Evolutionary conservation across 2,329 filamentous ascomycete genomes (phyloP), one percentile per base, ranked within the genome.

Genomic region (Fusarium secorum): DNA sequence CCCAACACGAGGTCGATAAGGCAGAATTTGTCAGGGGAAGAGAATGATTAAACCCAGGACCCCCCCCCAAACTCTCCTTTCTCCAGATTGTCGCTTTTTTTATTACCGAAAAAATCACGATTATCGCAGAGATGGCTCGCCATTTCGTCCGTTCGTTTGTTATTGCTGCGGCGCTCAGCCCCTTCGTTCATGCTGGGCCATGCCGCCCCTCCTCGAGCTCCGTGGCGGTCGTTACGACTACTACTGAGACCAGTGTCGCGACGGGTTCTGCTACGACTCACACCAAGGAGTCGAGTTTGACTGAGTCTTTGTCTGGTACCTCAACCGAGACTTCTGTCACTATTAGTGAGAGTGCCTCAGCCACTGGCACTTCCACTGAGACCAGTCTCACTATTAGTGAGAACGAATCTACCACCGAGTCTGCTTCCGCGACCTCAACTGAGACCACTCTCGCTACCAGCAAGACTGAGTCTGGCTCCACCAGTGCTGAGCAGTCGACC

Each of bases 81-180:
- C 1, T 39, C 11, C 3, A 22, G 15, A 15, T 45, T 35, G 28
- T 46, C 13, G 35, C 14, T 24, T 35, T 33, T 33, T n/a, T 35
- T 22, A 15, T 56, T 38, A 26, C 22, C 30, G 4, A 10, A n/a
- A 39, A 36, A 42, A n/a, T 38, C 33, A 33, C 18, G 28, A n/a
- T 32, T 20, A 13, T 35, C 22, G 22, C 4, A 49, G 59, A 64
- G 30, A 64, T 64, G 62, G 59, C 60, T 64, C 58, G 52, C 28
- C 65, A 38, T 68, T 33, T 68, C 35, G 64, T 68, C 28, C 64
- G 17, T 39, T 68, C 65, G 52, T 53, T 68, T 42, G 24, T 68
- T 1, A 10, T 68, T 32, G 38, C 65, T 38, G 45, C 52, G 24
- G 52, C 35, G 36, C 64, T 68, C 13, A 30, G 52, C 38, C 53